These are phyloP conservation scores for Mayamaea pseudoterrestris DNA, from an alignment of 108 stramenopile species.

Conservation along the genomic window DNA sequence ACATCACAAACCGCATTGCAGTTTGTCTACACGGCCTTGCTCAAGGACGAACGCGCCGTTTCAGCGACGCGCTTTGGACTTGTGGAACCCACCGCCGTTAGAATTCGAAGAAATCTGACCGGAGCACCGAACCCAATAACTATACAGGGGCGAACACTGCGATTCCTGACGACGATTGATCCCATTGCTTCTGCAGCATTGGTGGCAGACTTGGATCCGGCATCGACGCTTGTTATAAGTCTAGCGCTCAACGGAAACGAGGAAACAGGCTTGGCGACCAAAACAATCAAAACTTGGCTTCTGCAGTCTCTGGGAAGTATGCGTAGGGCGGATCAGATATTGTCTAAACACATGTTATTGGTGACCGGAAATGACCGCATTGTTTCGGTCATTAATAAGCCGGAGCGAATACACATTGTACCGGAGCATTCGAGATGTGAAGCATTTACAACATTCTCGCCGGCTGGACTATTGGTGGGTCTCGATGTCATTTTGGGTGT, in stretches of 20 bases:
- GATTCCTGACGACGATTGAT: slow-evolving; percentile 42
- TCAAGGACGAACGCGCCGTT: slow-evolving; percentile 29
- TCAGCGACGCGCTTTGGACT: slow-evolving; percentile 24
- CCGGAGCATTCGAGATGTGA: slow-evolving; percentile 58
- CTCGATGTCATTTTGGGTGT: background rate
- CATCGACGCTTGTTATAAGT: slow-evolving; percentile 58
- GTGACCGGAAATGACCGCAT: slow-evolving; percentile 45
- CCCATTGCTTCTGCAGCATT: slow-evolving; percentile 30
- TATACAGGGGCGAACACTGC: slow-evolving; percentile 8
- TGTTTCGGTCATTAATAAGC: slow-evolving; percentile 17
- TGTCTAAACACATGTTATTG: slow-evolving; percentile 55
- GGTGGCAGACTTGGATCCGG: slow-evolving; percentile 39
- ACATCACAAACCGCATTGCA: slow-evolving; percentile 40
- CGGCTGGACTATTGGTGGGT: slow-evolving; percentile 52
- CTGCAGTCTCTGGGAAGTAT: slow-evolving; percentile 19
- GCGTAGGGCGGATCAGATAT: slow-evolving; percentile 13
- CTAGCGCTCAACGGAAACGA: slow-evolving; percentile 34
- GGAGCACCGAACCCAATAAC: no score
- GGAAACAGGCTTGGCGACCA: slow-evolving; percentile 26
- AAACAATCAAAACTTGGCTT: slow-evolving; percentile 40
- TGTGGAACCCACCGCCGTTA: slow-evolving; percentile 7
- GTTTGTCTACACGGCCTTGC: slow-evolving; percentile 61
- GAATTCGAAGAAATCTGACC: slow-evolving; percentile 2
- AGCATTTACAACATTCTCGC: slow-evolving; percentile 58
- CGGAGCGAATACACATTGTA: slow-evolving; percentile 45